Evolutionary conservation across 1,284 basidiomycete species (phyloP), one percentile per base, ranked within the genome.

Genomic region (Tetrapyrgos nigripes): DNA sequence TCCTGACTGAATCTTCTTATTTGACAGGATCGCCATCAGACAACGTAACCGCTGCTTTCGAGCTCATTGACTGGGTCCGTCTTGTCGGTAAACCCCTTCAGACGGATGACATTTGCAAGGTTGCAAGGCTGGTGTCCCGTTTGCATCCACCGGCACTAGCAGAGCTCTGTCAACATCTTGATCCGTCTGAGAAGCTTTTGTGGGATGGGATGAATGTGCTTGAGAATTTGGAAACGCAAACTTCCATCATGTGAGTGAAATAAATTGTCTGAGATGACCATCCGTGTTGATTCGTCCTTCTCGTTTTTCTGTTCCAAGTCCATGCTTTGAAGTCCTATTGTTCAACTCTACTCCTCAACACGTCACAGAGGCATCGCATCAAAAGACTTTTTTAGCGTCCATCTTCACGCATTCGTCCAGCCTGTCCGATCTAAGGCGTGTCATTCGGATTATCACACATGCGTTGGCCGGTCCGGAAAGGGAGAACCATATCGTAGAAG

Each of bases 61-160:
- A 85, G 57, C 71, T 90, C 0, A 75, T 89, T 10, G 86, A 89
- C 62, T 84, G 81, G 80, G 59, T 87, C 31, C 83, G 88, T 44
- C 70, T 89, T 1, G 63, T 77, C 1, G 74, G 78, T 17, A 68
- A 70, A 24, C 66, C 70, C 1, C 63, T 83, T 3, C 66, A 68
- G 19, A 24, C 70, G 0, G 59, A 64, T 0, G 77, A 84, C 29
- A 65, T 85, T 10, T 64, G 62, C n/a, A 77, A 79, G 10, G 64
- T 87, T 2, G 64, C 76, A 1, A 52, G 58, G 4, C 68, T 78
- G 1, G 58, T 89, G 23, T 64, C 70, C 19, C 73, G 70, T 14
- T 70, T 85, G n/a, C 67, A 84, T 59, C 66, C 69, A 1, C 75
- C 79, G 0, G 76, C 81, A 0, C 53, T 87, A 3, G 66, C 66